A percentile compares a stretch with the other conserved stretches of the same genome.
These are phyloP conservation scores for Fragilariopsis cylindrus DNA, from an alignment of 108 stramenopile genomes.

Conservation along the genomic window DNA sequence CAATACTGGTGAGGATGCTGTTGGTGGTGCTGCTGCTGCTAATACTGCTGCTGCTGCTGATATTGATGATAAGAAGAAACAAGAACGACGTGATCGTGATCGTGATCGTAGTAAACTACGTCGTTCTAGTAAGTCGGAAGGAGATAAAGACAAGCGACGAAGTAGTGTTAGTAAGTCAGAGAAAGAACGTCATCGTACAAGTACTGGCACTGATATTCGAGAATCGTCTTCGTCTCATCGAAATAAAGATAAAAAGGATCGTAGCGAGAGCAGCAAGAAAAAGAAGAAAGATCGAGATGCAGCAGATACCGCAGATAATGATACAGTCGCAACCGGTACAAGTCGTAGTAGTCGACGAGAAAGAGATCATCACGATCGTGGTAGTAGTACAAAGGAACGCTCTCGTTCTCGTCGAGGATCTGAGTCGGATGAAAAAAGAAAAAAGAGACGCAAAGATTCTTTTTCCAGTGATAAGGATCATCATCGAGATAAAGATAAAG, in stretches of 20 bases:
- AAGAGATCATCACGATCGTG: not conserved
- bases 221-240: not conserved
- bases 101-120: not conserved
- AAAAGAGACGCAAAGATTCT: conserved; percentile 14
- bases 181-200: no score
- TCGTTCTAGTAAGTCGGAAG: not conserved
- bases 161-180: no score
- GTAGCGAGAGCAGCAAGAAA: conserved; percentile 6
- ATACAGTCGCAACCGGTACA: not conserved
- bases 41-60: not conserved
- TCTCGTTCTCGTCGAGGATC: not conserved
- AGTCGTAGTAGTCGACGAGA: not conserved
- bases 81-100: not conserved
- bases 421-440: conserved; percentile 21
- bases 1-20: conserved; percentile 16
- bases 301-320: not conserved
- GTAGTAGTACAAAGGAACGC: not conserved
- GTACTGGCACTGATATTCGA: no score
- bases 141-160: not conserved
- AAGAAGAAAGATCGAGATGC: not conserved
- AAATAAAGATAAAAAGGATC: conserved; percentile 3
- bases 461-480: not conserved
- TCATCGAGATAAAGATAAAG: conserved; percentile 6
- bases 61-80: conserved; percentile 8
- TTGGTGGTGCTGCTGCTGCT: conserved; percentile 4